phyloP scores from a whole-genome alignment of 2,329 filamentous ascomycete species.

The Pseudophaeomoniella oleicola region DNA sequence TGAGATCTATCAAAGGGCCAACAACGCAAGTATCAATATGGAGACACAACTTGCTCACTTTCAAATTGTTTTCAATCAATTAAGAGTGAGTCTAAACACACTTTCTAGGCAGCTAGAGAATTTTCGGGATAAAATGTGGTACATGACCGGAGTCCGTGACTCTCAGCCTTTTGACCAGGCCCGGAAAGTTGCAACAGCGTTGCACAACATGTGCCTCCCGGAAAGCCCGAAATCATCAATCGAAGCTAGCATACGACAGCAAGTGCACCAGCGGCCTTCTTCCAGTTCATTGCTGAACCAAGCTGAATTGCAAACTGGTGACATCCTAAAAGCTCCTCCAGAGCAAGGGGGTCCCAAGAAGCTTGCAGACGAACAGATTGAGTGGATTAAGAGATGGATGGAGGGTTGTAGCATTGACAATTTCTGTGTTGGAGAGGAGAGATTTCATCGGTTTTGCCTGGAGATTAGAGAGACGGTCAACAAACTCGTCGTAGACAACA shows the following conservation, averaged over 20 bases:
- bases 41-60: constrained; percentile 8
- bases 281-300: constrained; percentile 54
- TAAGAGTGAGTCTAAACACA: not conserved
- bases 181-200: constrained; percentile 67
- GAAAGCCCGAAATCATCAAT: constrained; percentile 13
- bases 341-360: constrained; percentile 89
- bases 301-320: constrained; percentile 72
- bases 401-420: constrained; percentile 72
- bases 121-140: constrained; percentile 96
- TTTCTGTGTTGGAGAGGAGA: constrained; percentile 86
- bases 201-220: constrained; percentile 74
- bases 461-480: constrained; percentile 78
- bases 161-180: constrained; percentile 80
- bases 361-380: constrained; percentile 85
- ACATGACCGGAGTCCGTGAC: constrained; percentile 81
- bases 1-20: constrained; percentile 48
- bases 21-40: constrained; percentile 4
- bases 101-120: constrained; percentile 51
- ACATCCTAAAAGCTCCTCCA: constrained; percentile 66
- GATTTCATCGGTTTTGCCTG: constrained; percentile 84
- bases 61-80: not conserved
- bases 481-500: constrained; percentile 70
- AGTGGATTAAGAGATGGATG: constrained; percentile 72
- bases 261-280: constrained; percentile 24
- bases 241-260: constrained; percentile 22